Percentiles rank a stretch among this genome's conserved stretches.
These are phyloP conservation scores for Fusarium globosum DNA, from an alignment of 2,329 filamentous ascomycete genomes.

Conservation along the genomic window DNA sequence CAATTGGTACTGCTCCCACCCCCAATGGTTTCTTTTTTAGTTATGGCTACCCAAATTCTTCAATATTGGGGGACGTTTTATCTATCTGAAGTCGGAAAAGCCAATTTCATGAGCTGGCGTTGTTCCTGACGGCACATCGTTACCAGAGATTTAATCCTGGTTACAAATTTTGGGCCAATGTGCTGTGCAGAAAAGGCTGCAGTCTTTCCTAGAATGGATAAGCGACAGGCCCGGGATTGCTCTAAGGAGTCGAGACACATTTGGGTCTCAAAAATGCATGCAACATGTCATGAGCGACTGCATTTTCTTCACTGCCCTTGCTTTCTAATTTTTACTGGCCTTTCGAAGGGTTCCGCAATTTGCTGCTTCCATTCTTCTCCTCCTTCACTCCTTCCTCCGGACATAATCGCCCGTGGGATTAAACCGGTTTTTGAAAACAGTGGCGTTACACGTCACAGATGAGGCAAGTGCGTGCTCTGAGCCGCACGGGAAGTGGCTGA, in stretches of 20 bases:
- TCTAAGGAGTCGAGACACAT: constrained; percentile 16
- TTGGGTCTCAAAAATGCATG: constrained; percentile 6
- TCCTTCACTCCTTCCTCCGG: constrained; percentile 15
- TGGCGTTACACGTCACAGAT: constrained; percentile 35
- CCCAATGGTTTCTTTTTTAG: constrained; percentile 31
- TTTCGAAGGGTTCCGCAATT: constrained; percentile 4
- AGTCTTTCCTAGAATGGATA: constrained; percentile 20
- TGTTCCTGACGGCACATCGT: constrained; percentile 33
- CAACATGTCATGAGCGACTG: constrained; percentile 7
- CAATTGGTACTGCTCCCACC: constrained; percentile 29
- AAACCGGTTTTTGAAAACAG: constrained; percentile 32
- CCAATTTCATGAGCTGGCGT: constrained; percentile 22
- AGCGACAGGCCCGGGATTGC: constrained; percentile 5
- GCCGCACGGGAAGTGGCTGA: constrained; percentile 25
- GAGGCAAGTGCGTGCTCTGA: constrained; percentile 20
- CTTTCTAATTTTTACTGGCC: not conserved
- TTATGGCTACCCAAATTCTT: constrained; percentile 26
- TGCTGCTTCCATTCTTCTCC: not conserved
- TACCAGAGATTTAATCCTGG: constrained; percentile 26
- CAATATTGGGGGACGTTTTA: constrained; percentile 34
- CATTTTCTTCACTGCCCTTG: constrained; percentile 6
- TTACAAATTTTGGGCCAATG: constrained; percentile 10
- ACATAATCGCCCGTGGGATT: constrained; percentile 16
- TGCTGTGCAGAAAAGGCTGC: not conserved
- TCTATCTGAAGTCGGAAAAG: constrained; percentile 4